Evolutionary conservation across 2,329 filamentous ascomycete species (phyloP).

Genomic region (Hyphodiscus sp.): DNA sequence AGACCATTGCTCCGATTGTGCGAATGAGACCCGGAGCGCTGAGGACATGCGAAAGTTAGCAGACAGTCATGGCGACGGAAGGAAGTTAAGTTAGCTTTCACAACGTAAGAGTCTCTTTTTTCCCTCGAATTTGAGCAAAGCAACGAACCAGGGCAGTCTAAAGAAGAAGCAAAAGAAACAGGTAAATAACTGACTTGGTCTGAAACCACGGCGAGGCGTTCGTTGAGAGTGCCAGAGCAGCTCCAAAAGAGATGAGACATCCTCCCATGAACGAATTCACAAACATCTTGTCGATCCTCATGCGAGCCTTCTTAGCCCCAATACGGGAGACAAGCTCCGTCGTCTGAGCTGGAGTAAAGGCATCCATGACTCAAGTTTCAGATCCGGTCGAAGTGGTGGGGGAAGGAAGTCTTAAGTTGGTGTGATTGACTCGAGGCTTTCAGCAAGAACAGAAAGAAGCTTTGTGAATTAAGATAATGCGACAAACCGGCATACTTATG

Average conservation of each 20-base stretch:
- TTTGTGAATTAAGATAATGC: neutral
- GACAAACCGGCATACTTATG: neutral
- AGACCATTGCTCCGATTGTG: slow-evolving; percentile 39
- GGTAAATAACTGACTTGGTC: slow-evolving; percentile 28
- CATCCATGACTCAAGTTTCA: slow-evolving; percentile 25
- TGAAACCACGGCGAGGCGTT: slow-evolving; percentile 41
- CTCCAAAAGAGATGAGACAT: slow-evolving; percentile 44
- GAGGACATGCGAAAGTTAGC: neutral
- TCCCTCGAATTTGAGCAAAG: neutral
- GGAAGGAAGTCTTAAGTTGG: neutral
- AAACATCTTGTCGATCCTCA: slow-evolving; percentile 47
- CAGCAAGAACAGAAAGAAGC: neutral
- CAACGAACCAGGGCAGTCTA: neutral
- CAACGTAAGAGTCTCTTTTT: neutral
- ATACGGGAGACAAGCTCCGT: slow-evolving; percentile 43
- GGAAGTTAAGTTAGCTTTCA: neutral
- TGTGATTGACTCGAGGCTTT: neutral
- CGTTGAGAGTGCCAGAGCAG: slow-evolving; percentile 40
- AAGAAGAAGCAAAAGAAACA: neutral
- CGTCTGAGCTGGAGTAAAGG: slow-evolving; percentile 42
- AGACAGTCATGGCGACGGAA: neutral
- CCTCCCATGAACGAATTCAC: slow-evolving; percentile 45
- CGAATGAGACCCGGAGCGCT: slow-evolving; percentile 39
- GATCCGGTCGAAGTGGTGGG: neutral
- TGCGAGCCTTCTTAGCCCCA: slow-evolving; percentile 46